Evolutionary conservation across 2,329 filamentous ascomycete genomes (phyloP).

Genomic region (Fusarium graminum): DNA sequence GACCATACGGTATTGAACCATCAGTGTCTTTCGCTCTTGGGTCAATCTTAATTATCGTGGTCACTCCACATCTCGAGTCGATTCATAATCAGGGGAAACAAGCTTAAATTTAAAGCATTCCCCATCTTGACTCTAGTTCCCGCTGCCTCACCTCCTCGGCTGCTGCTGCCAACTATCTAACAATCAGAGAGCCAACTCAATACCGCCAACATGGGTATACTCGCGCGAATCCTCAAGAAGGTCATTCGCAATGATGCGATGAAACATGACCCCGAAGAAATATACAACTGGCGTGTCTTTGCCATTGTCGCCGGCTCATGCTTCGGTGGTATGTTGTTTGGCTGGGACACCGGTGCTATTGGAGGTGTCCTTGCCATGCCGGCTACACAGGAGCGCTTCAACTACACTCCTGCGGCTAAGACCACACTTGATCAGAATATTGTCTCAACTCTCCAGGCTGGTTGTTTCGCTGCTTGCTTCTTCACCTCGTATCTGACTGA

Average conservation of each 20-base stretch:
- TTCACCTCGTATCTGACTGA: conserved; percentile 67
- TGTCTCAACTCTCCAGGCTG: conserved; percentile 77
- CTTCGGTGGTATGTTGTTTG: conserved; percentile 72
- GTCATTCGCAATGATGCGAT: conserved; percentile 79
- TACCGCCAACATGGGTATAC: conserved; percentile 54
- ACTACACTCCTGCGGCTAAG: conserved; percentile 52
- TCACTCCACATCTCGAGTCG: conserved; percentile 24
- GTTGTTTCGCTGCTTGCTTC: conserved; percentile 75
- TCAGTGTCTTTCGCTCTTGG: conserved; percentile 25
- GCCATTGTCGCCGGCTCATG: conserved; percentile 73
- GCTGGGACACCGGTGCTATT: conserved; percentile 73
- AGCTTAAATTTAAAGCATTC: conserved; percentile 40
- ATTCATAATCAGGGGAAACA: conserved; percentile 33
- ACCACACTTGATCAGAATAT: conserved; percentile 74
- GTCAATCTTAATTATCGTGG: conserved; percentile 9
- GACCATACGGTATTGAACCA: conserved; percentile 28
- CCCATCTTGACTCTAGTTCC: conserved; percentile 3
- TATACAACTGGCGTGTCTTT: conserved; percentile 78
- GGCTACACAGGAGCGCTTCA: conserved; percentile 64
- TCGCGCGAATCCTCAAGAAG: conserved; percentile 61
- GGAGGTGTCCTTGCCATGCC: conserved; percentile 74
- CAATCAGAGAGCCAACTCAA: conserved; percentile 11
- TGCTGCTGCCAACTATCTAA: conserved; percentile 11
- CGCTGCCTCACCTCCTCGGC: conserved; percentile 9
- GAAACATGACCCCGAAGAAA: conserved; percentile 73